phyloP scores from a whole-genome alignment of 768 basidiomycete species.

The Leccinum uliginosum region DNA sequence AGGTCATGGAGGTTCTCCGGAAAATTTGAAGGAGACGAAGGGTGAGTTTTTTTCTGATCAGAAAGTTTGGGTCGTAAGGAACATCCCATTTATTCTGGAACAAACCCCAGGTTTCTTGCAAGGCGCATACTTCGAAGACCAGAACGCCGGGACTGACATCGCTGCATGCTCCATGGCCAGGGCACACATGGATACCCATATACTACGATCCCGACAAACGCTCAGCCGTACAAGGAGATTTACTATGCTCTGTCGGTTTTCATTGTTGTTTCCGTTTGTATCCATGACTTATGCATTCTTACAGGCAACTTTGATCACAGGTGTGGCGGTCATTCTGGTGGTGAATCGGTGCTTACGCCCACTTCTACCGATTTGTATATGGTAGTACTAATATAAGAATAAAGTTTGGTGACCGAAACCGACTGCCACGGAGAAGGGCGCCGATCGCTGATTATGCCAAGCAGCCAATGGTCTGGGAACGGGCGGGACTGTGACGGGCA shows the following conservation, averaged over 20 bases:
- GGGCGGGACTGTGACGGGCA: too few species aligned
- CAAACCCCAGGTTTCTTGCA: constrained; percentile 45
- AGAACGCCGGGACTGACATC: constrained; percentile 36
- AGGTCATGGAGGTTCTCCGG: constrained; percentile 55
- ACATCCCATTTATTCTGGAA: neutral
- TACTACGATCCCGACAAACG: constrained; percentile 27
- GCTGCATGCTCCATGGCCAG: constrained; percentile 37
- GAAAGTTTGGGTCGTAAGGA: neutral
- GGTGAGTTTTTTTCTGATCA: constrained; percentile 35
- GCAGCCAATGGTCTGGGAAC: too few species aligned
- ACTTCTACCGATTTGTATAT: too few species aligned
- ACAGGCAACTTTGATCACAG: too few species aligned
- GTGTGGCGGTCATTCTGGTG: too few species aligned
- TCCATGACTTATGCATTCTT: too few species aligned
- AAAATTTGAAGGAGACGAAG: constrained; percentile 55
- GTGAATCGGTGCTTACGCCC: too few species aligned
- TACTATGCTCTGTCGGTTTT: neutral
- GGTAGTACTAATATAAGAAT: too few species aligned
- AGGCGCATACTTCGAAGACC: constrained; percentile 55
- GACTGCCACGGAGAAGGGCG: too few species aligned
- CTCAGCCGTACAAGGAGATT: constrained; percentile 28
- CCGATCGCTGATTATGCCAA: too few species aligned
- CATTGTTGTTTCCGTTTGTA: too few species aligned
- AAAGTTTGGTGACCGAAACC: too few species aligned
- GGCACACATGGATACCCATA: constrained; percentile 26